phyloP scores from a whole-genome alignment of 1,284 basidiomycete genomes.

The Malassezia japonica region DNA sequence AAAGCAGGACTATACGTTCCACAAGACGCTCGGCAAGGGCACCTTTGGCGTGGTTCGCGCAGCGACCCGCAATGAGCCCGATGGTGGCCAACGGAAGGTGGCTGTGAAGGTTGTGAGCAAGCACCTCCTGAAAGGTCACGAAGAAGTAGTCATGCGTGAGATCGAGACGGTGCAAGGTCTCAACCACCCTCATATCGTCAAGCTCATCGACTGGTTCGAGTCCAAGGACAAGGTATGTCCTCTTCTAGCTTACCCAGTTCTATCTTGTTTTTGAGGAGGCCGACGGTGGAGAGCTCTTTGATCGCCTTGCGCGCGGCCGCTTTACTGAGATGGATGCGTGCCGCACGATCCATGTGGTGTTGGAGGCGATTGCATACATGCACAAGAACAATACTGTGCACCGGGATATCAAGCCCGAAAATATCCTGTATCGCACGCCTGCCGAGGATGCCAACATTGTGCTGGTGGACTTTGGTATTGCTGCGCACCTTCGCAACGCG shows the following conservation, averaged over 20 bases:
- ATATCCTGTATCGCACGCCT: constrained; percentile 74
- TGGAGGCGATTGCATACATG: constrained; percentile 42
- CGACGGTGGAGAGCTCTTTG: constrained; percentile 49
- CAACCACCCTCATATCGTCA: constrained; percentile 54
- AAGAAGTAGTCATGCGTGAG: constrained; percentile 43
- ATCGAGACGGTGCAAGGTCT: constrained; percentile 46
- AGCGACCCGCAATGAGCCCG: constrained; percentile 20
- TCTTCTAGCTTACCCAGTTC: constrained; percentile 22
- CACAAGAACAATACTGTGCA: constrained; percentile 45
- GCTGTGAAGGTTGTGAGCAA: constrained; percentile 47
- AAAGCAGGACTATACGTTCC: constrained; percentile 47
- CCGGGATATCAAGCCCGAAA: constrained; percentile 58
- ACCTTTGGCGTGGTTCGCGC: constrained; percentile 42
- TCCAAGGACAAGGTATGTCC: constrained; percentile 26
- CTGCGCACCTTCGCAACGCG: constrained; percentile 49
- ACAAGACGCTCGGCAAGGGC: constrained; percentile 43
- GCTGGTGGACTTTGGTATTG: constrained; percentile 76
- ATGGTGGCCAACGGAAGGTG: constrained; percentile 20
- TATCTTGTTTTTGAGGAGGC: constrained; percentile 50
- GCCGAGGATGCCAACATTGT: constrained; percentile 55
- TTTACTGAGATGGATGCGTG: constrained; percentile 48
- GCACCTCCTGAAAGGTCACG: constrained; percentile 37
- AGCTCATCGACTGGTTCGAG: constrained; percentile 49
- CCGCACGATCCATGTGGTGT: constrained; percentile 34
- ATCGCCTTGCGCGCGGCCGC: constrained; percentile 43